A percentile compares a stretch with the other conserved stretches of the same genome.
These are phyloP conservation scores for Thamnidium elegans DNA, from an alignment of 192 early-diverging fungal species.

Conservation along the genomic window DNA sequence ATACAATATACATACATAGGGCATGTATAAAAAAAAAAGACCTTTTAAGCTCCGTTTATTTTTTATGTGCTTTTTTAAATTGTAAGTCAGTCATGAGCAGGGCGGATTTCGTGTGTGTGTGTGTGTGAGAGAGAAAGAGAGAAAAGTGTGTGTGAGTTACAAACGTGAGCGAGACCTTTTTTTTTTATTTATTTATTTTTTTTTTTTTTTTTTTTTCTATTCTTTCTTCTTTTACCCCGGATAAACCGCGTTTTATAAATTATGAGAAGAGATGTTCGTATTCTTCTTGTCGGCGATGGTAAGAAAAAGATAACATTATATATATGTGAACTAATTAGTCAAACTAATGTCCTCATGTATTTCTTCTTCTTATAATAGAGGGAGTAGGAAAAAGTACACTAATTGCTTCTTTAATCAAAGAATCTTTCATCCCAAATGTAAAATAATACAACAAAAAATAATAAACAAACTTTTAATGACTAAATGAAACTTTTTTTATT, in stretches of 20 bases:
- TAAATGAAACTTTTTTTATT: neutral
- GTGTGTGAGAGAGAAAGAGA: no score
- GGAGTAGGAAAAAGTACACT: slow-evolving; percentile 96
- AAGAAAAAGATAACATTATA: slow-evolving; percentile 8
- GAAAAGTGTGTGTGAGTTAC: no score
- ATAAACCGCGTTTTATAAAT: neutral
- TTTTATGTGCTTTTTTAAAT: no score
- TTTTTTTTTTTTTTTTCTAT: neutral
- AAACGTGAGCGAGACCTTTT: no score
- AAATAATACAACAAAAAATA: slow-evolving; percentile 7
- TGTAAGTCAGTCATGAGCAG: no score
- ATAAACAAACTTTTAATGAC: neutral
- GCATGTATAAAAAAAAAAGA: neutral
- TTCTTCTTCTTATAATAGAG: slow-evolving; percentile 44
- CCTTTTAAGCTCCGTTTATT: no score
- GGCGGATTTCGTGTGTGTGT: no score
- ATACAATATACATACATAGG: neutral
- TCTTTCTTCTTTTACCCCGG: neutral
- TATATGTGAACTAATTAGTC: neutral
- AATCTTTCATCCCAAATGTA: slow-evolving; percentile 92
- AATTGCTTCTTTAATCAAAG: slow-evolving; percentile 96
- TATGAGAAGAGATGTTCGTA: slow-evolving; percentile 88
- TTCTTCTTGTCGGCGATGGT: slow-evolving; percentile 92
- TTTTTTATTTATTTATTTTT: no score
- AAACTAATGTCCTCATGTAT: neutral